Conservation (phyloP, 768 basidiomycete genomes). For the Sarcodon sp. region DNA sequence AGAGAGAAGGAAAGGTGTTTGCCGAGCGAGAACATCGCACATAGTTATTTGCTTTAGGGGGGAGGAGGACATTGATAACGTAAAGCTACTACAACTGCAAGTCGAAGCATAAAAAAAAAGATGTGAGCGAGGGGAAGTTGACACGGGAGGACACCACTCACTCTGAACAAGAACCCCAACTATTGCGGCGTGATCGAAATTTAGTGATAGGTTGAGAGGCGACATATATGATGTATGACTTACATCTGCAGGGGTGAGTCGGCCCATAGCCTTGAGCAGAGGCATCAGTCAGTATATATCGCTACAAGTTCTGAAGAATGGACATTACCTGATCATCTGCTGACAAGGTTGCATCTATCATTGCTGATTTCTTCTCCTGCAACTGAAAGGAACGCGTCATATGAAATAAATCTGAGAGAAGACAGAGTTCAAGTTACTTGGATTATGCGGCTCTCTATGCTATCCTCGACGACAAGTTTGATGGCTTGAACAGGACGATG, state of each 20-base stretch:
- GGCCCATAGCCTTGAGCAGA: slow-evolving; percentile 67
- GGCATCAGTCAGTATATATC: slow-evolving; percentile 5
- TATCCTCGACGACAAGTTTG: slow-evolving; percentile 91
- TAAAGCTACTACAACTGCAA: too few species aligned
- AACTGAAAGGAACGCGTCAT: slow-evolving; percentile 26
- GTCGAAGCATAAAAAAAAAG: too few species aligned
- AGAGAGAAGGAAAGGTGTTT: too few species aligned
- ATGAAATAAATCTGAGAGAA: background rate
- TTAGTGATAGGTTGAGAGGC: slow-evolving; percentile 1
- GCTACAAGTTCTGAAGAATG: background rate
- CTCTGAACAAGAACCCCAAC: slow-evolving; percentile 49
- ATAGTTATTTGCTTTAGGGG: too few species aligned
- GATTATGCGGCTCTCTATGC: slow-evolving; percentile 90
- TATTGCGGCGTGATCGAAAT: slow-evolving; percentile 10
- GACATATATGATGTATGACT: slow-evolving; percentile 7
- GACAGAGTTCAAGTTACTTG: slow-evolving; percentile 30
- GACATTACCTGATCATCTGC: slow-evolving; percentile 61
- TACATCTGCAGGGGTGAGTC: slow-evolving; percentile 74
- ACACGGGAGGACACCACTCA: slow-evolving; percentile 15
- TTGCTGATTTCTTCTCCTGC: slow-evolving; percentile 96
- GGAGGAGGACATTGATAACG: too few species aligned
- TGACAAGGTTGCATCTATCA: slow-evolving; percentile 83
- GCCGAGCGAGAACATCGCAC: too few species aligned
- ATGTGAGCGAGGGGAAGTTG: too few species aligned
- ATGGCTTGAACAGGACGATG: slow-evolving; percentile 86